These are phyloP conservation scores for Globisporangium solare DNA, from an alignment of 352 stramenopile genomes.

Conservation along the genomic window DNA sequence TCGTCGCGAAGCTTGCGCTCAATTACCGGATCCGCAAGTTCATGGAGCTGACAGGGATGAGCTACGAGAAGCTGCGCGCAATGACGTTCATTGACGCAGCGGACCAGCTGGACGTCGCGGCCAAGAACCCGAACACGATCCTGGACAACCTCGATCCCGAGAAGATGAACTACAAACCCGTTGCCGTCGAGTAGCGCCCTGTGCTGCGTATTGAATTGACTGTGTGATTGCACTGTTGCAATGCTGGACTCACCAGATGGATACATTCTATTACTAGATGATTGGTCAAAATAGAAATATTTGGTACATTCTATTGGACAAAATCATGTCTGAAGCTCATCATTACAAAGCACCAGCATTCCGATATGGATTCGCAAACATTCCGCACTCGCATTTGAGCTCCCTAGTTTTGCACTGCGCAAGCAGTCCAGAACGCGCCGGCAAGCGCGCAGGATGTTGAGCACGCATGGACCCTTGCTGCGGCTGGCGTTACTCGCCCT, in stretches of 20 bases:
- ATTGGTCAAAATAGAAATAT: neutral
- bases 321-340: conserved; percentile 1
- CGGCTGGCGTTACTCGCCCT: neutral
- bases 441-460: neutral
- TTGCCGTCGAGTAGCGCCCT: neutral
- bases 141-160: conserved; percentile 23
- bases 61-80: conserved; percentile 3
- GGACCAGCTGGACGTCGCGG: conserved; percentile 26
- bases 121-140: conserved; percentile 18
- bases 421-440: neutral
- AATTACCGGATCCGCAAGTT: conserved; percentile 1
- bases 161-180: conserved; percentile 9
- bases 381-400: neutral
- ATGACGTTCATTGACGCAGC: conserved; percentile 24
- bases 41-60: conserved; percentile 13
- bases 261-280: neutral
- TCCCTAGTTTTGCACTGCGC: neutral
- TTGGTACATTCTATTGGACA: neutral
- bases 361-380: neutral
- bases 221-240: no score
- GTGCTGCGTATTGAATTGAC: neutral
- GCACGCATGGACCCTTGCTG: neutral
- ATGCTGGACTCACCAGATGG: neutral
- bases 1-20: neutral
- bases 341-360: neutral